Base-by-base conservation (phyloP, 1,284 basidiomycete genomes). In the Pisolithus thermaeus region DNA sequence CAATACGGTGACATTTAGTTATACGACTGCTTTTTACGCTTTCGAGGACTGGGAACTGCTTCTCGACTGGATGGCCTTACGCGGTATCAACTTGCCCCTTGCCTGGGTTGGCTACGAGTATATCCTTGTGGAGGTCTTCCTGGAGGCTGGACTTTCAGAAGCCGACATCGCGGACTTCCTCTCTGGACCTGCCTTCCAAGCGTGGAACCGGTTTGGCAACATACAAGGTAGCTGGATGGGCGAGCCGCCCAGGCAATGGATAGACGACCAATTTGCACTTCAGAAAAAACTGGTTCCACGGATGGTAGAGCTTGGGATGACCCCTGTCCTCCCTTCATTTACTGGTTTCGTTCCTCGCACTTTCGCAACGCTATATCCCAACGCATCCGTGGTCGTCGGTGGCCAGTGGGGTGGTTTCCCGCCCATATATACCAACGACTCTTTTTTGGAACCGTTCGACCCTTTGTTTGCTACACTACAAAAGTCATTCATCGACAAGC, bases 271-370 rank as follows among this genome's bases (percentile, higher is more conserved):
- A 56, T 71, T 66, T 43, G 50, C 57, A 1, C 64, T 75, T 12
- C 70, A 73, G 56, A 68, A 69, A 57, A 62, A 65, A 49, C 66
- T 75, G 47, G 47, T 75, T 25, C 49, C 55, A n/a, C 71, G 74
- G 23, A 75, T 75, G 70, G 46, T 64, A 46, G 73, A 72, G 52
- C 68, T 75, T 16, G 73, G 74, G 6, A 76, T 76, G 73, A 74
- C 66, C 7, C 74, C 73, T 16, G 66, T 73, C 11, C 62, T 76
- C 42, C 73, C 74, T 2, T 64, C 73, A 2, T 76, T 75, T 58
- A 71, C 71, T 6, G 74, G 73, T 16, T 75, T 75, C 51, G 67
- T 76, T 14, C 74, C 73, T 1, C 61, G 52, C 11, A 66, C 67
- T 5, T 51, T 76, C 36, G 47, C 65, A 1, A 50, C 50, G 4